Conservation (phyloP, 2,329 filamentous ascomycete species). For the Colletotrichum lini region DNA sequence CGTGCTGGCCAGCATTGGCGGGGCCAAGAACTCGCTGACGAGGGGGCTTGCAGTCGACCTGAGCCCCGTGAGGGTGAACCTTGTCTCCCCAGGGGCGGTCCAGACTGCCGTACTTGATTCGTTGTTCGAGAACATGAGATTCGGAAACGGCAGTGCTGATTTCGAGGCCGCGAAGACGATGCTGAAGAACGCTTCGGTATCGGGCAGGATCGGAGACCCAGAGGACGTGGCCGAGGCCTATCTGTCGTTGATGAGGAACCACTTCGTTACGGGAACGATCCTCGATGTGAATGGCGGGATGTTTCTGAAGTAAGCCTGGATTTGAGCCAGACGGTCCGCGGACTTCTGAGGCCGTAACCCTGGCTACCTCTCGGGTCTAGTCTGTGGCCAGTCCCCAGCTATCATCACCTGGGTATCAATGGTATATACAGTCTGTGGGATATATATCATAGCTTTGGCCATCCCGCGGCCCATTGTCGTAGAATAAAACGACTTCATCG, state of each 20-base stretch:
- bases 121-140: neutral
- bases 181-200: neutral
- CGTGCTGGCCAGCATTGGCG: conserved; percentile 62
- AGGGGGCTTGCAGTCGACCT: conserved; percentile 74
- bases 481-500: too few species aligned
- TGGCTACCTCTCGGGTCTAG: too few species aligned
- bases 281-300: conserved; percentile 30
- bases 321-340: too few species aligned
- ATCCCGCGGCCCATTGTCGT: too few species aligned
- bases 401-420: too few species aligned
- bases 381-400: too few species aligned
- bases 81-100: conserved; percentile 69
- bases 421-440: too few species aligned
- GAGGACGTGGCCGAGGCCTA: conserved; percentile 61
- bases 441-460: too few species aligned
- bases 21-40: conserved; percentile 67
- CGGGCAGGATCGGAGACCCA: conserved; percentile 40
- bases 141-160: conserved; percentile 19
- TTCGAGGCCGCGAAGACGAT: neutral
- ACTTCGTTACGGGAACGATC: conserved; percentile 53
- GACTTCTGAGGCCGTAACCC: too few species aligned
- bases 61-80: conserved; percentile 74
- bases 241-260: conserved; percentile 59
- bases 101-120: conserved; percentile 58
- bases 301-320: conserved; percentile 8